A percentile compares a stretch with the other conserved stretches of the same genome.
Evolutionary conservation across 1,284 basidiomycete genomes (phyloP).

Genomic region (Ceratobasidium theobromae): DNA sequence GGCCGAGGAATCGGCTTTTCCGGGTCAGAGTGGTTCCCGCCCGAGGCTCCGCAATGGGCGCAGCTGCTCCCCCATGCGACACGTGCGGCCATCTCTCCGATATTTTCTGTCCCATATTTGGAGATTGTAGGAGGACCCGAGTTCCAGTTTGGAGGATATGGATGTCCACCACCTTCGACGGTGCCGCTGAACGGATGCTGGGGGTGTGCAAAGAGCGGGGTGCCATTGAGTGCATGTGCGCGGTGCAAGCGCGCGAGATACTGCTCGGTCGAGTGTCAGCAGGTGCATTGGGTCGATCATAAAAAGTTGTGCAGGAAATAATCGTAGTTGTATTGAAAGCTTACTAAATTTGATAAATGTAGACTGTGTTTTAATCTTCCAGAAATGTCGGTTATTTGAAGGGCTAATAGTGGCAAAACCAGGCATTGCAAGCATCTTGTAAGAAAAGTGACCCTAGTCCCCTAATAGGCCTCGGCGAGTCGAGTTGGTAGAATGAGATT

Average conservation of each 20-base stretch:
- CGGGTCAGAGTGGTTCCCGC: conserved; percentile 37
- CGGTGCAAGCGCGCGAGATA: conserved; percentile 48
- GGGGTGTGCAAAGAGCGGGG: conserved; percentile 39
- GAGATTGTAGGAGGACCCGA: conserved; percentile 43
- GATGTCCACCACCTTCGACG: background rate
- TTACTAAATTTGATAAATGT: too few species aligned
- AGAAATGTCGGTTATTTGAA: too few species aligned
- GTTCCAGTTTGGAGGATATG: conserved; percentile 1
- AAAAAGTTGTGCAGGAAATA: conserved; percentile 40
- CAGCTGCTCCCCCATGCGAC: conserved; percentile 48
- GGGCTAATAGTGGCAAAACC: too few species aligned
- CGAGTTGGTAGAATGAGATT: too few species aligned
- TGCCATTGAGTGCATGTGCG: conserved; percentile 44
- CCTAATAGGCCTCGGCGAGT: too few species aligned
- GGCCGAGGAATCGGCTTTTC: conserved; percentile 50
- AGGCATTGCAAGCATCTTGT: too few species aligned
- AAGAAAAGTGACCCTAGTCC: too few species aligned
- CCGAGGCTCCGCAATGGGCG: conserved; percentile 42
- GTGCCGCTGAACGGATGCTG: conserved; percentile 32
- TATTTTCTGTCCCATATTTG: conserved; percentile 52
- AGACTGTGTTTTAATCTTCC: too few species aligned
- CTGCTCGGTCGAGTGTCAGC: conserved; percentile 51
- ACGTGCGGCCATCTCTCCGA: conserved; percentile 51
- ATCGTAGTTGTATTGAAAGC: too few species aligned
- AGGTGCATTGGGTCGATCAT: conserved; percentile 50